Conservation (phyloP, 306 rosid genomes). For the Hippophae rhamnoides region DNA sequence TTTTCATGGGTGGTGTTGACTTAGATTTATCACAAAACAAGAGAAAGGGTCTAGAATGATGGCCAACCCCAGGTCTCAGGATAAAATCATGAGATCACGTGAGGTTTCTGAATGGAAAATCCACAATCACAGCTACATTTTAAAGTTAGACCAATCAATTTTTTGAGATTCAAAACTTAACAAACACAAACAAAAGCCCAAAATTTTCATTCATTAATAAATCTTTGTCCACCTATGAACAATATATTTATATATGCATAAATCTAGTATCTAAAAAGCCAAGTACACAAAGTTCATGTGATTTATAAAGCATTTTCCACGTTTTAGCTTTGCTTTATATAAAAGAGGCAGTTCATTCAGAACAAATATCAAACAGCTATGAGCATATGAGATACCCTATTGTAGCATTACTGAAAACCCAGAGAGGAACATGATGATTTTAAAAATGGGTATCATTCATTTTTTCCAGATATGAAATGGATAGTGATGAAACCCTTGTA, state of each 20-base stretch:
- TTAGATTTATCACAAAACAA: slow-evolving; percentile 31
- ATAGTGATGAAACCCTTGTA: slow-evolving; percentile 1
- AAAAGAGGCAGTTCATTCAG: slow-evolving; percentile 2
- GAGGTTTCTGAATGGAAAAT: slow-evolving; percentile 38
- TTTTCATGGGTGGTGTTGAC: slow-evolving; percentile 26
- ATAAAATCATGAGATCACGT: slow-evolving; percentile 22
- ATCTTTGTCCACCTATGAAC: not conserved
- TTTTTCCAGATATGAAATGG: too few relatives aligned
- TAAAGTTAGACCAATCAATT: slow-evolving; percentile 22
- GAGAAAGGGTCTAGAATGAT: slow-evolving; percentile 18
- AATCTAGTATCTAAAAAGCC: slow-evolving; percentile 6
- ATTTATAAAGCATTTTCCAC: slow-evolving; percentile 23
- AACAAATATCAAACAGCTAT: too few relatives aligned
- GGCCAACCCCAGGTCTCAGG: slow-evolving; percentile 18
- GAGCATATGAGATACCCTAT: too few relatives aligned
- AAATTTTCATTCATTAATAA: slow-evolving; percentile 17
- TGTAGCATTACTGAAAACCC: too few relatives aligned
- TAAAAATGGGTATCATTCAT: too few relatives aligned
- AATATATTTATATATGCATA: slow-evolving; percentile 5
- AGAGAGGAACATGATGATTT: too few relatives aligned
- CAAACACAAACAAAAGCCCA: slow-evolving; percentile 1
- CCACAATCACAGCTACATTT: slow-evolving; percentile 25
- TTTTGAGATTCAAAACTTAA: slow-evolving; percentile 13
- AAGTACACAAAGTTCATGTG: slow-evolving; percentile 18
- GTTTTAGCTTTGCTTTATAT: slow-evolving; percentile 21